Conservation (phyloP, 2,329 filamentous ascomycete species). For the Trichoderma sp. region DNA sequence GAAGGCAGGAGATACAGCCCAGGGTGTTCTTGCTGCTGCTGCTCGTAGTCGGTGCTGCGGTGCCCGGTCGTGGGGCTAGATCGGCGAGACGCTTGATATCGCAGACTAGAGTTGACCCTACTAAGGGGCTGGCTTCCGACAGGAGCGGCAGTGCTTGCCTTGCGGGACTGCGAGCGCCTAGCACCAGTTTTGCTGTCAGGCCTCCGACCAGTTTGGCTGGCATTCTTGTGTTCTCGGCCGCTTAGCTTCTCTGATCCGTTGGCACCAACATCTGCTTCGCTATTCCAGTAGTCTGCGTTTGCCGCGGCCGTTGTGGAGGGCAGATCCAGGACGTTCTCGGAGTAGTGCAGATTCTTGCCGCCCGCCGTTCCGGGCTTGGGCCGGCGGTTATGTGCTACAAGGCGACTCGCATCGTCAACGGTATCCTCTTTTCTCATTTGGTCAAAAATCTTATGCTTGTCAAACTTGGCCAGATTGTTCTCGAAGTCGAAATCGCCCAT, state of each 20-base stretch:
- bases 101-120: conserved; percentile 52
- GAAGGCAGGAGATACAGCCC: conserved; percentile 59
- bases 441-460: conserved; percentile 89
- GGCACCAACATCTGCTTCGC: conserved; percentile 66
- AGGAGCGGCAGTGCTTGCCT: conserved; percentile 49
- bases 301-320: conserved; percentile 40
- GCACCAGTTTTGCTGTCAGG: conserved; percentile 55
- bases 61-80: conserved; percentile 37
- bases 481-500: conserved; percentile 95
- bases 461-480: conserved; percentile 86
- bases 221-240: conserved; percentile 54
- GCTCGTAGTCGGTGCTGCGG: conserved; percentile 38
- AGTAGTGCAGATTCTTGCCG: conserved; percentile 88
- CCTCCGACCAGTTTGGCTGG: conserved; percentile 50
- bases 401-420: conserved; percentile 83
- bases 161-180: conserved; percentile 58
- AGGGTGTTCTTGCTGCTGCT: conserved; percentile 43
- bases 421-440: conserved; percentile 88
- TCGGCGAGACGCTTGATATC: conserved; percentile 38
- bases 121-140: conserved; percentile 45
- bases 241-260: conserved; percentile 50
- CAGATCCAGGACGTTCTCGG: conserved; percentile 84
- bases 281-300: conserved; percentile 68
- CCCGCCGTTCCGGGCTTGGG: conserved; percentile 69
- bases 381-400: conserved; percentile 83